Base-by-base conservation (phyloP, 75 land plant species). In the Adiantum capillusveneris region DNA sequence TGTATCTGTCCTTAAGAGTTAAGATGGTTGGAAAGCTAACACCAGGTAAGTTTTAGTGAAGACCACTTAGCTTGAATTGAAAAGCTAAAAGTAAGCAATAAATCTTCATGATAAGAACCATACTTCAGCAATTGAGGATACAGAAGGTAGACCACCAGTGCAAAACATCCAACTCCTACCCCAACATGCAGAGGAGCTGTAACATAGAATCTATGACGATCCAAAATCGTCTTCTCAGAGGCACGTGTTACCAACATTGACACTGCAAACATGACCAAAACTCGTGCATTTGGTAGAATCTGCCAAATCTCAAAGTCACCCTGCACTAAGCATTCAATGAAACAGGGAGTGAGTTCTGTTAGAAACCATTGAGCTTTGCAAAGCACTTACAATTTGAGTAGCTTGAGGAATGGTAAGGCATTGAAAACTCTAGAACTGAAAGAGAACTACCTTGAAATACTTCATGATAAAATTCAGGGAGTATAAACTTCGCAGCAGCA, bases 401-500 rank as follows among this genome's bases (percentile, higher is more conserved):
- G 46, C 21, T 26, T 48, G 18, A 27, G 55, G 1, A 1, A 46
- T 17, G 11, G 21, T 13, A 53, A 31, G 30, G 13, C 27, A 0
- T 24, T 6, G 21, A 26, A 59, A 39, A 31, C 21, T 31, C 60
- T 30, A 41, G 58, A 36, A 14, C 58, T n/a, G 16, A 31, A 3
- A 30, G 2, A 36, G 12, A 26, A 18, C 25, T 60, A 91, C 97
- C 93, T 76, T 56, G 74, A 91, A 91, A 69, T 68, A 91, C 0
- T 43, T 29, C 43, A 53, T 73, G 39, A 87, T 84, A 50, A 91
- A 91, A 25, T 70, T 39, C 44, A 79, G 58, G 6, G 97, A 91
- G 57, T 91, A 91, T 5, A 66, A 62, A 36, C 82, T 87, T 45
- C 97, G 86, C 65, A 91, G 48, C 25, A 65, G 53, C 97, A 91